These are phyloP conservation scores for Cryptomeria japonica DNA, from an alignment of 75 land plant genomes.

Conservation along the genomic window DNA sequence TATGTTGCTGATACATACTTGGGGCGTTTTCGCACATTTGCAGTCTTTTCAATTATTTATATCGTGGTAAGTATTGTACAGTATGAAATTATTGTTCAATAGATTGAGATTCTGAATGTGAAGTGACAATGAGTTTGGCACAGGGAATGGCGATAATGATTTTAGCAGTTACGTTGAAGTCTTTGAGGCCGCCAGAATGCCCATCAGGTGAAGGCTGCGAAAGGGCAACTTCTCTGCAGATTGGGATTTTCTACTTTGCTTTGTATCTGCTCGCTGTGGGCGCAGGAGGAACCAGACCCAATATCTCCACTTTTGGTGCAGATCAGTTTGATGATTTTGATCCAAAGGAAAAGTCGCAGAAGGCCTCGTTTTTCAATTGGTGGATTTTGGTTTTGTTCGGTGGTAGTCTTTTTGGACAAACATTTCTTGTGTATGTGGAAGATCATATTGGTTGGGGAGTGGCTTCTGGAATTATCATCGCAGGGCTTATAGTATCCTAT, in stretches of 20 bases:
- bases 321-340: background rate
- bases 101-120: too few species aligned
- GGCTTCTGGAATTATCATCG: slow-evolving; percentile 50
- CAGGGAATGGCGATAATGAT: background rate
- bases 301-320: background rate
- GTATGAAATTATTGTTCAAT: too few species aligned
- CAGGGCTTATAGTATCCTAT: slow-evolving; percentile 50
- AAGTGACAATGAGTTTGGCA: background rate
- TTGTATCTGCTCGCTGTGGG: background rate
- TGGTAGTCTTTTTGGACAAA: slow-evolving; percentile 51
- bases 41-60: slow-evolving; percentile 30
- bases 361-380: slow-evolving; percentile 80
- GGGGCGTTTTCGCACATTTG: background rate
- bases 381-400: slow-evolving; percentile 69
- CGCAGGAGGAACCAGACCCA: background rate
- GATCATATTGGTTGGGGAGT: slow-evolving; percentile 76
- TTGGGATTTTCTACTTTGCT: background rate
- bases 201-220: background rate
- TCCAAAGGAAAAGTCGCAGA: slow-evolving; percentile 47
- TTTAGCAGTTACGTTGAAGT: background rate
- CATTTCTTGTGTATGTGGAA: slow-evolving; percentile 60
- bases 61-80: slow-evolving; percentile 15
- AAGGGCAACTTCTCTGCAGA: background rate
- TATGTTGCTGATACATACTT: slow-evolving; percentile 37
- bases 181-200: background rate